These are phyloP conservation scores for Globisporangium camurandrum DNA, from an alignment of 352 stramenopile genomes.

Conservation along the genomic window DNA sequence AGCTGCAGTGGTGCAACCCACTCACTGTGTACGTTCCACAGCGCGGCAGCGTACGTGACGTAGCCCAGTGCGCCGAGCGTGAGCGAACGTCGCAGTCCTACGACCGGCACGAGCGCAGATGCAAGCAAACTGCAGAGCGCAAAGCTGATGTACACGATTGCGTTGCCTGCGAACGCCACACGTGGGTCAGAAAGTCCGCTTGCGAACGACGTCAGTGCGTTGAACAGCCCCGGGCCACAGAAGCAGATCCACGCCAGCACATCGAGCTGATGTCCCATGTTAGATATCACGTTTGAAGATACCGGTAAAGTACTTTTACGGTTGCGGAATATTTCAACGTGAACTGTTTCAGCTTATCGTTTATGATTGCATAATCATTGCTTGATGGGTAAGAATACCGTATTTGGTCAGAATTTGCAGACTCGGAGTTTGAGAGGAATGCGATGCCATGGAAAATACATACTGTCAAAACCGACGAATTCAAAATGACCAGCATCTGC, in stretches of 20 bases:
- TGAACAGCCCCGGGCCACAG: constrained; percentile 46
- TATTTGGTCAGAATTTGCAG: no score
- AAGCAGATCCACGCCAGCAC: constrained; percentile 40
- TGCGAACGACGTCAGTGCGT: constrained; percentile 39
- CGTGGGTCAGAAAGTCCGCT: constrained; percentile 27
- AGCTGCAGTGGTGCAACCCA: constrained; percentile 5
- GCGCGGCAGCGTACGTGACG: constrained; percentile 31
- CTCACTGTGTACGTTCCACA: constrained; percentile 34
- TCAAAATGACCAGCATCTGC: neutral
- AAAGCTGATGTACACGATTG: constrained; percentile 56
- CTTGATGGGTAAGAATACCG: no score
- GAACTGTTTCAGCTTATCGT: neutral
- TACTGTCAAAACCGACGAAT: no score
- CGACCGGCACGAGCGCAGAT: constrained; percentile 31
- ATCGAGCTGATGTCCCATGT: constrained; percentile 17
- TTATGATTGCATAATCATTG: neutral
- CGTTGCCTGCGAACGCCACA: constrained; percentile 31
- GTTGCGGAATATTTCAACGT: neutral
- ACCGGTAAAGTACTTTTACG: neutral
- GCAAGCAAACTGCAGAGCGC: constrained; percentile 40
- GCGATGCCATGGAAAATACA: no score
- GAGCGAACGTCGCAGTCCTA: constrained; percentile 37
- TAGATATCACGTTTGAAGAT: neutral
- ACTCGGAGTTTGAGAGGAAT: no score
- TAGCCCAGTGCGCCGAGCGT: constrained; percentile 54